These are phyloP conservation scores for Botrytis fragariae DNA, from an alignment of 2,329 filamentous ascomycete genomes.

Conservation along the genomic window DNA sequence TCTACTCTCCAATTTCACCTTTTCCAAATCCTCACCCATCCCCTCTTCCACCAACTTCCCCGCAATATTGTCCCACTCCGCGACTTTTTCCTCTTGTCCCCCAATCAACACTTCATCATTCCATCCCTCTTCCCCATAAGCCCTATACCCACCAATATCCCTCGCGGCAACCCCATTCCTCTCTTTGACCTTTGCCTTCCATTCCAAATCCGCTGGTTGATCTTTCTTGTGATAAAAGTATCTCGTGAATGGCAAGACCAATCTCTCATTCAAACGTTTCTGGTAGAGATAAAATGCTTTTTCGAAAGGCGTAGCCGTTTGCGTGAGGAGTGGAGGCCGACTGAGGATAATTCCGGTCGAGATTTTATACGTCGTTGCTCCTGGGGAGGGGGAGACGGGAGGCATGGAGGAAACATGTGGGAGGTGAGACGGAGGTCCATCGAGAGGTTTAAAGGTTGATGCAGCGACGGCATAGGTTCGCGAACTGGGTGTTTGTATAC, in stretches of 20 bases:
- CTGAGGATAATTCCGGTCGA: slow-evolving; percentile 77
- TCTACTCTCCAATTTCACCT: slow-evolving; percentile 59
- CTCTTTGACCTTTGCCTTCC: slow-evolving; percentile 79
- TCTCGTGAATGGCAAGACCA: slow-evolving; percentile 80
- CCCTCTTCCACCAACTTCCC: slow-evolving; percentile 56
- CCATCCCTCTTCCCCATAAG: slow-evolving; percentile 71
- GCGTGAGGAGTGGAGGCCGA: slow-evolving; percentile 82
- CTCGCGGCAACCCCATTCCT: slow-evolving; percentile 71
- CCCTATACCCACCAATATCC: slow-evolving; percentile 82
- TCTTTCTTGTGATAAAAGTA: slow-evolving; percentile 95
- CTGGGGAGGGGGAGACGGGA: slow-evolving; percentile 28
- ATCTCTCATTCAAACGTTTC: slow-evolving; percentile 90
- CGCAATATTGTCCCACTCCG: slow-evolving; percentile 45
- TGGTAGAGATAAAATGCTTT: slow-evolving; percentile 96
- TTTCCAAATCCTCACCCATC: slow-evolving; percentile 40
- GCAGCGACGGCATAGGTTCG: slow-evolving; percentile 36
- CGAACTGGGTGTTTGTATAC: slow-evolving; percentile 19
- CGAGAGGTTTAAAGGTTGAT: slow-evolving; percentile 29
- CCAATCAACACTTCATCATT: slow-evolving; percentile 86
- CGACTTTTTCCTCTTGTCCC: slow-evolving; percentile 57
- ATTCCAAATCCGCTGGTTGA: slow-evolving; percentile 80
- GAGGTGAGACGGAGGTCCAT: slow-evolving; percentile 37
- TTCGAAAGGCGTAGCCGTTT: slow-evolving; percentile 81
- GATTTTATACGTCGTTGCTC: slow-evolving; percentile 42
- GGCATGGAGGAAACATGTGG: slow-evolving; percentile 38